Base-by-base conservation (phyloP, 2,329 filamentous ascomycete species). In the Hymenoscyphus albidus region DNA sequence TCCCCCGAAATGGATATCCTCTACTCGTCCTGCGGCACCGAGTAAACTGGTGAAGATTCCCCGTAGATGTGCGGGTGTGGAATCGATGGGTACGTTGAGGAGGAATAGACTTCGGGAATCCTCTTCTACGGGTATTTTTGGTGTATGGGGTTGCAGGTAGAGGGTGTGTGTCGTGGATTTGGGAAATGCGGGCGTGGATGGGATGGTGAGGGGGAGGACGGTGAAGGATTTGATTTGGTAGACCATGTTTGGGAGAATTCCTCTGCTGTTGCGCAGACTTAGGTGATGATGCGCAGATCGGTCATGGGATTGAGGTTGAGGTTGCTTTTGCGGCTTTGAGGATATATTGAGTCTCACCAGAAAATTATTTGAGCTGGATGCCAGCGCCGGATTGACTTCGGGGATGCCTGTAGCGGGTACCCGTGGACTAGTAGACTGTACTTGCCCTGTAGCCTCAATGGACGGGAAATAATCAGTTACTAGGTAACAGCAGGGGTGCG, bases 21-120 rank as follows among this genome's bases (percentile, higher is more conserved):
- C 92, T 58, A 98, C 90, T 58, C 90, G 84, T 2, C 90, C 91
- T 0, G 89, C 87, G 9, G 91, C 89, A 7, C 91, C 90, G 0
- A 97, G 83, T 16, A 96, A 84, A 0, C 83, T 81, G 0, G 85
- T 80, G 70, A 98, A 96, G 0, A 98, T 79, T 54, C 87, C 82
- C 56, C 92, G 88, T 54, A 98, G 82, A 72, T 93, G 91, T 0
- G 81, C 77, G 64, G 92, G 88, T 4, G 92, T 96, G 65, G 92
- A 88, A 74, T 97, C 93, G 68, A 89, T 82, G 6, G 95, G 95
- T 0, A 96, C 80, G 73, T 99, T 98, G 68, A 93, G 90, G n/a
- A 96, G 76, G 78, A 97, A 99, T 18, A 99, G 83, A 67, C 91
- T 93, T 71, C 93, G 88, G 16, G 86, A 80, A 71, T 94, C 90